Percentiles rank a stretch among this genome's conserved stretches.
phyloP scores from a whole-genome alignment of 768 basidiomycete species.

The Tylopilus subfusipes region DNA sequence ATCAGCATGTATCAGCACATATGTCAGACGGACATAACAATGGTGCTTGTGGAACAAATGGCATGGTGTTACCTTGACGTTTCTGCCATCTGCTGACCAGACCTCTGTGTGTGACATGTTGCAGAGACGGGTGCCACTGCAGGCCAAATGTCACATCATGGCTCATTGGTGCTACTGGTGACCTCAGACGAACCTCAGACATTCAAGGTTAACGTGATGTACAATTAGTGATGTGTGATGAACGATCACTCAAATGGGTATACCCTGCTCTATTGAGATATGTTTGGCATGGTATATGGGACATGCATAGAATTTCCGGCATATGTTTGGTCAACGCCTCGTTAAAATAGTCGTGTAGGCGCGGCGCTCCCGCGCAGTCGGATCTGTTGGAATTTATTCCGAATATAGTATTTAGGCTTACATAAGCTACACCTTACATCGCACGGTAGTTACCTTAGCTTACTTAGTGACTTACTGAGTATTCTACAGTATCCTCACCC shows the following conservation, averaged over 20 bases:
- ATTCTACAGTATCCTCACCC: too few relatives aligned
- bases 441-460: too few relatives aligned
- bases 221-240: background rate
- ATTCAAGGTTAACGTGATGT: background rate
- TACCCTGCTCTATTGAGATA: background rate
- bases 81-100: background rate
- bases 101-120: background rate
- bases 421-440: too few relatives aligned
- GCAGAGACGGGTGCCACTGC: too few relatives aligned
- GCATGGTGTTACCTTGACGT: background rate
- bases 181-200: background rate
- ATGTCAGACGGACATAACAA: background rate
- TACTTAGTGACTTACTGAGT: too few relatives aligned
- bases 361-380: too few relatives aligned
- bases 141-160: background rate
- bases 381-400: too few relatives aligned
- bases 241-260: background rate
- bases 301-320: background rate
- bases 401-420: too few relatives aligned
- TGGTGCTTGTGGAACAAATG: background rate
- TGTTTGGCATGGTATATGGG: background rate
- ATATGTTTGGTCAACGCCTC: background rate
- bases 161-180: background rate
- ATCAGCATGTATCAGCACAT: background rate
- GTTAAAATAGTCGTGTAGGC: too few relatives aligned